Evolutionary conservation across 228 moss, liverwort and hornwort genomes (phyloP).

Genomic region (Sphagnum fallax): DNA sequence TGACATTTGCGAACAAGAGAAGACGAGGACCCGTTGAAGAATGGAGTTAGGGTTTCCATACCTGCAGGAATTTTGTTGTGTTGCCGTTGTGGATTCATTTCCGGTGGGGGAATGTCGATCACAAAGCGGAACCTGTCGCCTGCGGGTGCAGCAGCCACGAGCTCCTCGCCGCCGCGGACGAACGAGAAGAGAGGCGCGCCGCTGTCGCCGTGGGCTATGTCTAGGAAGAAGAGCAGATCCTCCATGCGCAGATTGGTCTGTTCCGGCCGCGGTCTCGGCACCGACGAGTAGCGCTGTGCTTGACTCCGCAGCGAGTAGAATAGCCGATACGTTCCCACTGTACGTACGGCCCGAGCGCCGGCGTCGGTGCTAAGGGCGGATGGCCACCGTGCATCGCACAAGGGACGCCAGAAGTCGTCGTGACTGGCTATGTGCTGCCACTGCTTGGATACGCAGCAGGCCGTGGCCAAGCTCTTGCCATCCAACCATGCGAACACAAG

Average conservation of each 20-base stretch:
- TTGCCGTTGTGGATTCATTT: no score
- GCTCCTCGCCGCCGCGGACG: not conserved
- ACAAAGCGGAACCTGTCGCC: not conserved
- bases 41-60: no score
- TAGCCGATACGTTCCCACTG: not conserved
- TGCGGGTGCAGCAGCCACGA: not conserved
- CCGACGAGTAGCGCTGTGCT: not conserved
- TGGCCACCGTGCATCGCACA: not conserved
- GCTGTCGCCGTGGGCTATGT: not conserved
- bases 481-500: conserved; percentile 6
- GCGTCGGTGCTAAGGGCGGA: not conserved
- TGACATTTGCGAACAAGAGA: no score
- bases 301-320: conserved; percentile 1
- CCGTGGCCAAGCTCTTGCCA: conserved; percentile 1
- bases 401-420: not conserved
- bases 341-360: not conserved
- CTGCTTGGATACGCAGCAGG: conserved; percentile 4
- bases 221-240: conserved; percentile 5
- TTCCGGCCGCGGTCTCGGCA: not conserved
- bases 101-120: not conserved
- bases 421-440: conserved; percentile 4
- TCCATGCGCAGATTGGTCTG: not conserved
- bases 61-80: no score
- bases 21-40: no score
- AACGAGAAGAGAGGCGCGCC: conserved; percentile 1